Evolutionary conservation across 306 rosid genomes (phyloP).

Genomic region (Gynostemma pentaphyllum): DNA sequence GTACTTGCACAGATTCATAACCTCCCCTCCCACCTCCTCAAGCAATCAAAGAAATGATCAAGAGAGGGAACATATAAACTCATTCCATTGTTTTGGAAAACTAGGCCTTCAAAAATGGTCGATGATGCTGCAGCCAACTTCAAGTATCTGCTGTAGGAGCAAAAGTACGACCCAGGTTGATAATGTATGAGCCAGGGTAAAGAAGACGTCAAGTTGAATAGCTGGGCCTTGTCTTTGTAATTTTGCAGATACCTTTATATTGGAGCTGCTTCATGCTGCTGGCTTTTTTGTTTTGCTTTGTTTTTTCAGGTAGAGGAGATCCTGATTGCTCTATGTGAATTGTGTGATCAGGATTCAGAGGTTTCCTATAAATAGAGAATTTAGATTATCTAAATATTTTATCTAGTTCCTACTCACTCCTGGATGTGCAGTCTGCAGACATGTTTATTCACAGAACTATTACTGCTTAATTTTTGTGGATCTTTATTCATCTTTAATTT

Average conservation of each 20-base stretch:
- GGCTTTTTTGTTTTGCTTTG: not conserved
- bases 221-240: not conserved
- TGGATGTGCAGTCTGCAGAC: no score
- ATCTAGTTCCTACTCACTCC: no score
- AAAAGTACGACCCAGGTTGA: not conserved
- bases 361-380: not conserved
- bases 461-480: not conserved
- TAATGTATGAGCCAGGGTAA: not conserved
- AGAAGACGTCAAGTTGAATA: not conserved
- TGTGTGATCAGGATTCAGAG: not conserved
- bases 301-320: not conserved
- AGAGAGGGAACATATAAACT: not conserved
- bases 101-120: not conserved
- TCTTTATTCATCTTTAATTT: no score
- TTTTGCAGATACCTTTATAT: not conserved
- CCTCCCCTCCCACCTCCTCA: not conserved
- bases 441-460: not conserved
- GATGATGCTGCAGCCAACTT: conserved; percentile 2
- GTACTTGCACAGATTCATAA: not conserved
- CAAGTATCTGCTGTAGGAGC: not conserved
- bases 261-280: not conserved
- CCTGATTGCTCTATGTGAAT: not conserved
- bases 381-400: not conserved
- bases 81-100: not conserved
- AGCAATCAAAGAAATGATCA: not conserved